Base-by-base conservation (phyloP, 2,329 filamentous ascomycete species). In the Diplodia corticola region DNA sequence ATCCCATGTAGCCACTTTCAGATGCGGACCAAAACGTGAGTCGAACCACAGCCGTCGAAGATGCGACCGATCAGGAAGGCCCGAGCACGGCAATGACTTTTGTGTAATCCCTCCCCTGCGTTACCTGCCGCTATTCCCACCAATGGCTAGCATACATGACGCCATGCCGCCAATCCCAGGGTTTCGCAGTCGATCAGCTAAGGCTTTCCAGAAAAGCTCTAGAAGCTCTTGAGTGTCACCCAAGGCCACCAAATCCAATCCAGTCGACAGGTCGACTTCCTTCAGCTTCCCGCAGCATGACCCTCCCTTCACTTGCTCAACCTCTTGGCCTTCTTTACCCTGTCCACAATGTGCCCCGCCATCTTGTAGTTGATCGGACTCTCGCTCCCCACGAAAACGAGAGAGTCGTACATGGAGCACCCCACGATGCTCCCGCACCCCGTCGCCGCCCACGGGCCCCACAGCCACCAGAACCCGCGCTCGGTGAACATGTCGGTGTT, bases 321-420 rank as follows among this genome's bases (percentile, higher is more conserved):
- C 26, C 13, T 33, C 53, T 46, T 61, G 12, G 53, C 24, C 51
- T 33, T 65, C 61, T 30, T 40, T 28, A 59, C 12, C 51, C 54
- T 53, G 7, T 28, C 44, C 17, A 22, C 22, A 20, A 24, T 44
- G 70, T 77, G 74, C 67, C 76, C 76, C 28, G 74, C 70, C 4
- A 80, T 69, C 24, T 72, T 80, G 70, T 85, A 78, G 60, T 79
- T 78, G n/a, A 78, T 64, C 2, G 75, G 77, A 60, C 70, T 73
- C 67, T 79, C 77, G 4, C 73, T 74, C 9, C 78, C 78, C n/a
- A 71, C 76, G 51, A 79, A 80, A 15, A 80, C 76, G 17, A 74
- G 68, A n/a, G 74, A 54, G 64, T 80, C 76, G 50, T 80, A 79
- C 2, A 78, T 20, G 12, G 72, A 67, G 0, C 73, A 76, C 0